Conservation (phyloP, 2,329 filamentous ascomycete species). For the Cercospora zeae-maydis region DNA sequence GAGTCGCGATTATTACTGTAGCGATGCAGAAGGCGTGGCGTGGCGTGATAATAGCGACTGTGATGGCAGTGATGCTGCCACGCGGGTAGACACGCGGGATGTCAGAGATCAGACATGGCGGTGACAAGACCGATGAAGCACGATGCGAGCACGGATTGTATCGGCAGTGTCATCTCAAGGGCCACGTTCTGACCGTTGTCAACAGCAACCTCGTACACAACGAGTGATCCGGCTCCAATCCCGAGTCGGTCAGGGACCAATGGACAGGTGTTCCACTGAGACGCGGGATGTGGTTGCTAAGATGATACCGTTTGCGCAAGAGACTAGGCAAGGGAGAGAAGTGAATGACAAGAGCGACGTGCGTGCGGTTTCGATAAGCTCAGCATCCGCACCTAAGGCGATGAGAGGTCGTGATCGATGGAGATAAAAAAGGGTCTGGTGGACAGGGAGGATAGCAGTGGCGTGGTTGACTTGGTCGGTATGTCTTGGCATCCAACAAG, state of each 20-base stretch:
- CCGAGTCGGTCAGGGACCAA: neutral
- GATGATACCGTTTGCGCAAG: neutral
- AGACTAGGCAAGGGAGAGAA: neutral
- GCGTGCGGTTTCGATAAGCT: neutral
- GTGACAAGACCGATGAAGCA: neutral
- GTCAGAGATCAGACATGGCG: neutral
- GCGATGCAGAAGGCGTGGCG: neutral
- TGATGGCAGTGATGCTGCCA: neutral
- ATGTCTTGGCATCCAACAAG: neutral
- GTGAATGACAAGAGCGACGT: neutral
- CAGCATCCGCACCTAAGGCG: neutral
- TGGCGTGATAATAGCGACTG: neutral
- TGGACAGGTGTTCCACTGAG: neutral
- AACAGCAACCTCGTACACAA: no score
- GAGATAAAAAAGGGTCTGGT: no score
- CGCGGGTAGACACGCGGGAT: neutral
- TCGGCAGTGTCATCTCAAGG: no score
- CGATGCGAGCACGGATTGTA: neutral
- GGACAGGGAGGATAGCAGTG: neutral
- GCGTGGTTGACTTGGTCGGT: neutral
- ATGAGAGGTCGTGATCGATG: no score
- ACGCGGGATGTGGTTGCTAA: neutral
- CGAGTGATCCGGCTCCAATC: neutral
- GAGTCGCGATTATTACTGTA: no score
- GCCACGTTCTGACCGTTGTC: no score